Percentiles rank a stretch among this genome's conserved stretches.
Evolutionary conservation across 352 stramenopile genomes (phyloP).

Genomic region (Globisporangium alternatum): DNA sequence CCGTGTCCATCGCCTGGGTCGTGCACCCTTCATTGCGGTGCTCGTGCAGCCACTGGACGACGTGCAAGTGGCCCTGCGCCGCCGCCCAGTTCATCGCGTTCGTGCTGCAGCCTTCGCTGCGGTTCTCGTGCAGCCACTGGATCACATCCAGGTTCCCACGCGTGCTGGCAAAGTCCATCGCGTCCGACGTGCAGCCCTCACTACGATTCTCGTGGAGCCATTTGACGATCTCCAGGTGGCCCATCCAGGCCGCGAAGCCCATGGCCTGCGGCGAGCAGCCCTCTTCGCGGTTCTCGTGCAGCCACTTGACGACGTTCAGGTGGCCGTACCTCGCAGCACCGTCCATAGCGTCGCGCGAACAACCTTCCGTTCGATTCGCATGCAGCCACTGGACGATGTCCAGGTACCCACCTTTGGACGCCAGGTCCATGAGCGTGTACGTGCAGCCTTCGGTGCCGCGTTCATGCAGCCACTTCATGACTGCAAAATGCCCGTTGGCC

Average conservation of each 20-base stretch:
- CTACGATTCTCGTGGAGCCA: conserved; percentile 56
- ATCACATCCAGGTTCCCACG: conserved; percentile 19
- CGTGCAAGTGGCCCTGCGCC: conserved; percentile 16
- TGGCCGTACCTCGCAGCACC: conserved; percentile 10
- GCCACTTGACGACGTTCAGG: conserved; percentile 29
- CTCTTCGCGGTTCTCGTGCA: conserved; percentile 34
- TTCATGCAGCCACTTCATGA: conserved; percentile 24
- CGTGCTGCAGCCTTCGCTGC: conserved; percentile 17
- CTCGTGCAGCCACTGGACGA: conserved; percentile 27
- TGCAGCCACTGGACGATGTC: conserved; percentile 23
- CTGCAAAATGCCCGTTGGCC: conserved; percentile 18
- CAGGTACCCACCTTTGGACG: conserved; percentile 11
- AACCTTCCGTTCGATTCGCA: conserved; percentile 12
- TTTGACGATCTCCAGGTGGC: conserved; percentile 43
- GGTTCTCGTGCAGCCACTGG: conserved; percentile 18
- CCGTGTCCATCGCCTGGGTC: conserved; percentile 22
- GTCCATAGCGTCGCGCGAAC: conserved; percentile 15
- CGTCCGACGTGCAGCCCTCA: conserved; percentile 56
- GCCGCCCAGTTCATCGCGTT: conserved; percentile 25
- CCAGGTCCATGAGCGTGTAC: conserved; percentile 21
- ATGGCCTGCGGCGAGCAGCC: conserved; percentile 20
- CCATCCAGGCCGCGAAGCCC: conserved; percentile 28
- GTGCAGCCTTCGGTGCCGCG: conserved; percentile 22
- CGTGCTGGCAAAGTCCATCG: conserved; percentile 41
- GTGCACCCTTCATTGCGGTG: conserved; percentile 20